These are phyloP conservation scores for Fomitopsis pulvina DNA, from an alignment of 768 basidiomycete genomes.

Conservation along the genomic window DNA sequence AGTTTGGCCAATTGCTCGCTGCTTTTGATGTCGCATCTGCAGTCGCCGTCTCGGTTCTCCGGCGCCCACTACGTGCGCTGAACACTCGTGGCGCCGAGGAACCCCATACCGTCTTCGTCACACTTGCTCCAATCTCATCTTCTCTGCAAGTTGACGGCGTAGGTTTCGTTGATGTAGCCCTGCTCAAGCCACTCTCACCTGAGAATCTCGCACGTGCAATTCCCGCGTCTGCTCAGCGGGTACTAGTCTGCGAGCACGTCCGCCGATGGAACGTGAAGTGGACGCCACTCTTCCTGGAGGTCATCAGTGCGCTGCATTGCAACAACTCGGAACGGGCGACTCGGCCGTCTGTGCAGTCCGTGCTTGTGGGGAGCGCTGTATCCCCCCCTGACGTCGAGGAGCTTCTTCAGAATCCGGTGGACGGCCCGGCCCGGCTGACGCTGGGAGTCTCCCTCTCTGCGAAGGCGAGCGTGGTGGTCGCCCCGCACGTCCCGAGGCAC, in stretches of 20 bases:
- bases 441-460: slow-evolving; percentile 35
- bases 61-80: slow-evolving; percentile 55
- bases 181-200: slow-evolving; percentile 63
- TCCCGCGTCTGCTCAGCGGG: slow-evolving; percentile 53
- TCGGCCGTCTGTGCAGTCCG: slow-evolving; percentile 53
- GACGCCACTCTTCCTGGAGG: slow-evolving; percentile 82
- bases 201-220: slow-evolving; percentile 51
- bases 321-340: slow-evolving; percentile 33
- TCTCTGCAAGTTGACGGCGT: slow-evolving; percentile 47
- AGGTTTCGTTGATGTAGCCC: slow-evolving; percentile 54
- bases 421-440: slow-evolving; percentile 36
- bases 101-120: slow-evolving; percentile 64
- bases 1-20: slow-evolving; percentile 33
- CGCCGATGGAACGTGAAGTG: slow-evolving; percentile 74
- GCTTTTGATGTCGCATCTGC: slow-evolving; percentile 65
- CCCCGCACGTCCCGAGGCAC: slow-evolving; percentile 77
- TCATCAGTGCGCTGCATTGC: slow-evolving; percentile 66
- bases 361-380: slow-evolving; percentile 47
- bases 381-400: slow-evolving; percentile 40
- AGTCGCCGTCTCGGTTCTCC: slow-evolving; percentile 55
- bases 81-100: slow-evolving; percentile 42
- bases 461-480: slow-evolving; percentile 18
- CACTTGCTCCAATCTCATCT: slow-evolving; percentile 49
- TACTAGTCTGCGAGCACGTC: slow-evolving; percentile 81
- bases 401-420: slow-evolving; percentile 40